These are phyloP conservation scores for Diaporthe velutina DNA, from an alignment of 2,329 filamentous ascomycete genomes.

Conservation along the genomic window DNA sequence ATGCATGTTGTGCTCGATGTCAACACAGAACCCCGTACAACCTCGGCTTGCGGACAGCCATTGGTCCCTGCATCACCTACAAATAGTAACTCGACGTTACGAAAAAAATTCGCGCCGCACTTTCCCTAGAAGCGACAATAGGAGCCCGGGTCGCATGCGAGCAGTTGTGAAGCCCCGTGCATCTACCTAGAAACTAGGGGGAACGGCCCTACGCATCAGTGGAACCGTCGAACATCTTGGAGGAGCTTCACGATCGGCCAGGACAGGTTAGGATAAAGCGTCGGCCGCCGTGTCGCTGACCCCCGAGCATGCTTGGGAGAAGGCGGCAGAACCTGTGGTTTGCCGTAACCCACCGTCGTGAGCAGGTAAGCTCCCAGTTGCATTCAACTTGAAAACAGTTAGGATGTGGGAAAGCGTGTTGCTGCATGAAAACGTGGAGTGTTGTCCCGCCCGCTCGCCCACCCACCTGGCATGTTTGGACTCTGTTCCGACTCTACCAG, in stretches of 20 bases:
- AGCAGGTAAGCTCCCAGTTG: slow-evolving; percentile 7
- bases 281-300: slow-evolving; percentile 17
- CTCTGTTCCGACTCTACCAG: not conserved
- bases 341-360: not conserved
- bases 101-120: not conserved
- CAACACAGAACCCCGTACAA: slow-evolving; percentile 2
- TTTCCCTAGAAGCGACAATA: not conserved
- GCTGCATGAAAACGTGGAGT: not conserved
- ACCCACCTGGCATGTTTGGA: not conserved
- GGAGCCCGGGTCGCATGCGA: not conserved
- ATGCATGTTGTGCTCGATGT: slow-evolving; percentile 11
- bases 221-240: not conserved
- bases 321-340: not conserved
- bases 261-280: not conserved
- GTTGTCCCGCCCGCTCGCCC: not conserved
- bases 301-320: not conserved
- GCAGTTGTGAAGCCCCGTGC: not conserved
- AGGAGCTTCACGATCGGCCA: not conserved
- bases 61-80: not conserved
- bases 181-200: not conserved
- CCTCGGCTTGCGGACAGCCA: slow-evolving; percentile 12
- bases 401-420: not conserved
- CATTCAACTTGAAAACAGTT: not conserved
- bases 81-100: not conserved
- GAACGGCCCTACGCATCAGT: not conserved